Evolutionary conservation across 106 monocot species (phyloP), one percentile per base, ranked within the genome.

Genomic region (Chionographis japonica): DNA sequence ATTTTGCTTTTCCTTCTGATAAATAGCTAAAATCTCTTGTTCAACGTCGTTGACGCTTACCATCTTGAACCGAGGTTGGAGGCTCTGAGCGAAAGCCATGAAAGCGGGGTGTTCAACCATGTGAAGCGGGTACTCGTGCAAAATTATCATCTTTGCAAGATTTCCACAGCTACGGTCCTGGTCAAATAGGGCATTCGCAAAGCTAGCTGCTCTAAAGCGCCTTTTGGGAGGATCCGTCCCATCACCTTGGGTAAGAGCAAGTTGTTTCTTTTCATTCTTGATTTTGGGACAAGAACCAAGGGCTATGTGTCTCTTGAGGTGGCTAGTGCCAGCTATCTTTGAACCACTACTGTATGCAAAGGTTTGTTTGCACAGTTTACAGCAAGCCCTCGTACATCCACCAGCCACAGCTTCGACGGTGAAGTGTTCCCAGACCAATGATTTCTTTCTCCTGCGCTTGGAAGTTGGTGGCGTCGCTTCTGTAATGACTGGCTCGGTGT

Each of bases 301-400:
- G 38, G 85, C 68, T 59, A 91, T 88, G 63, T 94, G 94, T 54
- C 94, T 82, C 81, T 94, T 94, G 17, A 94, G 88, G 64, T 94
- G 94, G 76, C 94, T 90, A 27, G 94, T 94, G 12, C 94, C 94
- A 16, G 94, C 90, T 57, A 94, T 83, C 54, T 94, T 94, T 54
- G 84, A 71, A 56, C 94, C 94, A 59, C 72, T 80, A 67, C 94
- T 94, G 56, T 94, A 94, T 36, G 94, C 90, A 69, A 87, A 94
- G 15, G 94, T 90, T 58, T 94, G 94, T 76, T 94, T 90, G 87
- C 94, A 94, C 40, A 87, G 75, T 41, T 90, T 94, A 70, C 94
- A 94, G 55, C 87, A 87, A 64, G 94, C 94, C 35, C 90, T 72
- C 36, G 87, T 85, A 54, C 76, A 83, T 49, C 83, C 90, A 58